Evolutionary conservation across 805 yeast genomes (phyloP), one percentile per base, ranked within the genome.

Genomic region (Suhomyces xylopsoci): DNA sequence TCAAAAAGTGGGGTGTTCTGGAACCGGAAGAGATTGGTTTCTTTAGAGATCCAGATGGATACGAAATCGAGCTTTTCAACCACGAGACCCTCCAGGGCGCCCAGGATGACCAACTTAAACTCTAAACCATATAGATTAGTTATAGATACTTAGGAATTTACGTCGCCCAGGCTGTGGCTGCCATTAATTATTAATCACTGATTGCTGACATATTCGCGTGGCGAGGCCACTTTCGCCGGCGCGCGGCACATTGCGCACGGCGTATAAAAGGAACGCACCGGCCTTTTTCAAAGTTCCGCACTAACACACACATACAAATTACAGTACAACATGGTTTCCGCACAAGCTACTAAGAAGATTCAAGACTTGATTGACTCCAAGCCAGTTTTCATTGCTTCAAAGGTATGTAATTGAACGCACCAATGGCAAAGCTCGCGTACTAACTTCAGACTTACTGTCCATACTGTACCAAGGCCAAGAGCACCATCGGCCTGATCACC

Each of bases 31-130:
- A 76, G 51, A 73, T 87, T 66, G 97, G 90, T 2, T 87, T 90
- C 61, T 68, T 93, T 51, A 76, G 78, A 54, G 99, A 93, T 65
- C 97, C 97, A 12, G 98, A 93, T 71, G 90, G 91, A 65, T 94
- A 93, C 76, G 79, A 85, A 53, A 76, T 93, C 60, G 96, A 91
- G 73, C 78, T 92, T 50, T 70, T 87, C 47, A 82, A 84, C 50
- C 66, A 70, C 43, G 69, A 62, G 38, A 54, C 63, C 19, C 62
- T 65, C 46, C 36, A 45, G n/a, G 48, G 45, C 7, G 6, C 45
- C 12, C 25, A 40, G 19, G 28, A 48, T 19, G 38, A 10, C 20
- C 8, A 34, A 3, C 4, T 47, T 26, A 22, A 45, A 14, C 32
- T 44, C 36, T 26, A 17, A n/a, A 5, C 17, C 19, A 24, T 38